These are phyloP conservation scores for Botrytis pseudocinerea DNA, from an alignment of 2,329 filamentous ascomycete genomes.

Conservation along the genomic window DNA sequence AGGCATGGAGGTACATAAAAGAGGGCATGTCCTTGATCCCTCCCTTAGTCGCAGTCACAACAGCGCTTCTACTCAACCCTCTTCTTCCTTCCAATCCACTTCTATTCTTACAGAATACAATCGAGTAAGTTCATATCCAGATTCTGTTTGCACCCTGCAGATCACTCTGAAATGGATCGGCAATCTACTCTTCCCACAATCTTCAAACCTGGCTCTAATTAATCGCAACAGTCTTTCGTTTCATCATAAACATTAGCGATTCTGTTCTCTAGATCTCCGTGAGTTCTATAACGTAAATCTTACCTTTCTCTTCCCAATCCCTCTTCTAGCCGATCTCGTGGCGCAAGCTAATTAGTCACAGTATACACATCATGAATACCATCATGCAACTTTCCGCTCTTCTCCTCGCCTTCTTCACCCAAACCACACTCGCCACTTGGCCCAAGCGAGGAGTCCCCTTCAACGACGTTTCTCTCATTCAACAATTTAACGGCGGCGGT, in stretches of 20 bases:
- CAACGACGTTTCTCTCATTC: slow-evolving; percentile 25
- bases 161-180: not conserved
- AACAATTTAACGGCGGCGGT: slow-evolving; percentile 27
- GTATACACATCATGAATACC: slow-evolving; percentile 6
- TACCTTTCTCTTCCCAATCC: too few species aligned
- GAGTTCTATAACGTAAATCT: not conserved
- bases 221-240: too few species aligned
- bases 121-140: not conserved
- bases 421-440: not conserved
- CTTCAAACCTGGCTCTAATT: not conserved
- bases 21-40: not conserved
- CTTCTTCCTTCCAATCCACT: not conserved
- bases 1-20: not conserved
- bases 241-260: not conserved
- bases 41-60: not conserved
- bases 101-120: not conserved
- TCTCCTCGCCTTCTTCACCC: not conserved
- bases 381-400: not conserved
- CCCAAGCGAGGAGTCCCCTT: slow-evolving; percentile 29
- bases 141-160: not conserved
- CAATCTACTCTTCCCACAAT: too few species aligned
- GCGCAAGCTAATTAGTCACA: not conserved
- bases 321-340: too few species aligned
- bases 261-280: not conserved
- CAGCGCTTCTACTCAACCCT: too few species aligned